Conservation (phyloP, 805 yeast species). For the Saturnispora hagleri region DNA sequence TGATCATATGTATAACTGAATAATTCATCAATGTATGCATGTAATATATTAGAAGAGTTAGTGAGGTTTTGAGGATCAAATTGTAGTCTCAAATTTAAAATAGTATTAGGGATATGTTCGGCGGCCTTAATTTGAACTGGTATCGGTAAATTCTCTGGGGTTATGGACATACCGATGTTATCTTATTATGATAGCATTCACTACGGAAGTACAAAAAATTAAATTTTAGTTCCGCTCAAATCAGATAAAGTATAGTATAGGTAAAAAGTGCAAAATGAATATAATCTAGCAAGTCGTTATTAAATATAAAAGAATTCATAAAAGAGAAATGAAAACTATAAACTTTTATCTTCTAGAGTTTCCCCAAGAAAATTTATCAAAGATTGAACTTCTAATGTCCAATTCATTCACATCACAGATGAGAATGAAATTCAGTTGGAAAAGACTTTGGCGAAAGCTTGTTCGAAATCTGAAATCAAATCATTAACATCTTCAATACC, state of each 20-base stretch:
- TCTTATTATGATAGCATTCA: not conserved
- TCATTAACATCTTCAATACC: slow-evolving; percentile 93
- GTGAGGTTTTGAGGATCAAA: slow-evolving; percentile 14
- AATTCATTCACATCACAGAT: not conserved
- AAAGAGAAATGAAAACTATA: not conserved
- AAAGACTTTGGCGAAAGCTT: slow-evolving; percentile 64
- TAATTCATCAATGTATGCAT: slow-evolving; percentile 19
- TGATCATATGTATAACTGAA: slow-evolving; percentile 9
- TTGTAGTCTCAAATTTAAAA: slow-evolving; percentile 14
- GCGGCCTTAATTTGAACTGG: slow-evolving; percentile 8
- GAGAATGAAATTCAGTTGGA: slow-evolving; percentile 4
- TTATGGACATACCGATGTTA: slow-evolving; percentile 2
- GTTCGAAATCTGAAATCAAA: slow-evolving; percentile 80
- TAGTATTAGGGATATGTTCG: slow-evolving; percentile 8
- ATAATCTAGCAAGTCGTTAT: not conserved
- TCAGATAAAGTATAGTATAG: not conserved
- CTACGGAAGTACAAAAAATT: not conserved
- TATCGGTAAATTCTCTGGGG: slow-evolving; percentile 11
- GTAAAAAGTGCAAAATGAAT: not conserved
- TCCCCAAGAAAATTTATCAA: not conserved
- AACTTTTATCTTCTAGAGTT: not conserved
- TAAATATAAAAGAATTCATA: not conserved
- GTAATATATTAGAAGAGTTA: slow-evolving; percentile 20
- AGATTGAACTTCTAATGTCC: not conserved
- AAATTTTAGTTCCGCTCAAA: not conserved